These are phyloP conservation scores for Capsella bursapastoris DNA, from an alignment of 345 rosid species.

Conservation along the genomic window DNA sequence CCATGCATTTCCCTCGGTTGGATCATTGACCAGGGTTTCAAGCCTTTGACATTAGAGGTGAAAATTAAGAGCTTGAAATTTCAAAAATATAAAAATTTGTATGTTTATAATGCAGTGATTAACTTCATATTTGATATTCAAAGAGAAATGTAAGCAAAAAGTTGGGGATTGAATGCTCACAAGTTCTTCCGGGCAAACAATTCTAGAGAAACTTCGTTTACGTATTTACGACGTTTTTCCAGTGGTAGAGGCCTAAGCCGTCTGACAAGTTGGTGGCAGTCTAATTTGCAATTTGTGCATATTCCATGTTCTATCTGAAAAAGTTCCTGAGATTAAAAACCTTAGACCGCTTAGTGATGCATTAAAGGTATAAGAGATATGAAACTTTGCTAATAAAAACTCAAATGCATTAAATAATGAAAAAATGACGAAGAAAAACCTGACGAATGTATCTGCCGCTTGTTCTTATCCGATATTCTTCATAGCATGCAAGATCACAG, in stretches of 20 bases:
- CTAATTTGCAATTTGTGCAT: slow-evolving; percentile 81
- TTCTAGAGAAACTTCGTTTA: slow-evolving; percentile 69
- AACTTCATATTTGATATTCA: slow-evolving; percentile 2
- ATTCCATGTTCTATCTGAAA: slow-evolving; percentile 83
- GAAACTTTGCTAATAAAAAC: slow-evolving; percentile 12
- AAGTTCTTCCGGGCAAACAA: slow-evolving; percentile 64
- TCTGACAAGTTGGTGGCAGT: slow-evolving; percentile 85
- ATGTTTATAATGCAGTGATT: slow-evolving; percentile 4
- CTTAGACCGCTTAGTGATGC: slow-evolving; percentile 28
- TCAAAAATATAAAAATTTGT: background rate
- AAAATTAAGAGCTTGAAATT: background rate
- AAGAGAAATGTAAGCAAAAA: slow-evolving; percentile 2
- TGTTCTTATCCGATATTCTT: slow-evolving; percentile 88
- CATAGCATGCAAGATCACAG: slow-evolving; percentile 80
- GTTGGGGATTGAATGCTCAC: slow-evolving; percentile 51
- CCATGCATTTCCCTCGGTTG: slow-evolving; percentile 91
- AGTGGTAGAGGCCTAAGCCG: slow-evolving; percentile 68
- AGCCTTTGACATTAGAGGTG: slow-evolving; percentile 52
- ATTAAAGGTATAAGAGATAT: background rate
- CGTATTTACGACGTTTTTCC: slow-evolving; percentile 61
- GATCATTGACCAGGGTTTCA: slow-evolving; percentile 74
- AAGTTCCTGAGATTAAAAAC: slow-evolving; percentile 68
- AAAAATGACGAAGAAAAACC: slow-evolving; percentile 50
- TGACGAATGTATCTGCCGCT: slow-evolving; percentile 76
- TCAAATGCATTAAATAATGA: slow-evolving; percentile 12